Evolutionary conservation across 2,329 filamentous ascomycete genomes (phyloP).

Genomic region (Colletotrichum plurivorum): DNA sequence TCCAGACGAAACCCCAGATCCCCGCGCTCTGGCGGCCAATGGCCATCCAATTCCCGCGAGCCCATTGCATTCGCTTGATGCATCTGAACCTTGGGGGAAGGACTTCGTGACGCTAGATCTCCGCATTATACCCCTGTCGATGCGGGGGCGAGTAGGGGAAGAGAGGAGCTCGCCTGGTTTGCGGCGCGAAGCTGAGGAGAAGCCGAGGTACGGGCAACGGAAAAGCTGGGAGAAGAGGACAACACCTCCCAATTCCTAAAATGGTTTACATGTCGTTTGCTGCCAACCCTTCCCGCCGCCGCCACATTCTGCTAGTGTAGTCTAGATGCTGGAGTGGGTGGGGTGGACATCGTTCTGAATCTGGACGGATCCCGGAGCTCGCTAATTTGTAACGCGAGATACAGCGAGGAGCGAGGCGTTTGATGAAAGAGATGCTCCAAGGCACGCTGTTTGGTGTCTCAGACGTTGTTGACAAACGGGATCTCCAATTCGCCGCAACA

Average conservation of each 20-base stretch:
- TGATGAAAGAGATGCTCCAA: not conserved
- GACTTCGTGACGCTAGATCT: slow-evolving; percentile 32
- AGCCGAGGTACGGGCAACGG: slow-evolving; percentile 27
- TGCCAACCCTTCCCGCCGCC: not conserved
- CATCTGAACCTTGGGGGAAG: slow-evolving; percentile 25
- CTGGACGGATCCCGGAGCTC: slow-evolving; percentile 11
- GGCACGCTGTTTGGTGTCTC: not conserved
- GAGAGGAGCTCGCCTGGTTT: slow-evolving; percentile 20
- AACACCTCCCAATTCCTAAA: slow-evolving; percentile 13
- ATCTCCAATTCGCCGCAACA: not conserved
- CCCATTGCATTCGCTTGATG: slow-evolving; percentile 12
- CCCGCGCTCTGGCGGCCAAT: slow-evolving; percentile 26
- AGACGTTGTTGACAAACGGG: not conserved
- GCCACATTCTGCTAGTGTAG: not conserved
- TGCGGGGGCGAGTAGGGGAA: slow-evolving; percentile 26
- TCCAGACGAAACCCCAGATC: slow-evolving; percentile 23
- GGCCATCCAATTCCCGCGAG: slow-evolving; percentile 17
- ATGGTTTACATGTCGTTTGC: slow-evolving; percentile 32
- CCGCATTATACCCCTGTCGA: slow-evolving; percentile 34
- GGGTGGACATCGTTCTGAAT: not conserved
- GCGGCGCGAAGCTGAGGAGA: slow-evolving; percentile 1
- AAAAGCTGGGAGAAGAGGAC: slow-evolving; percentile 26
- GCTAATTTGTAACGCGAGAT: slow-evolving; percentile 12
- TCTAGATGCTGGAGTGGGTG: not conserved
- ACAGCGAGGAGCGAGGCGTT: not conserved